A percentile compares a stretch with the other conserved stretches of the same genome.
phyloP scores from a whole-genome alignment of 768 basidiomycete species.

The Naematelia aurantialba region DNA sequence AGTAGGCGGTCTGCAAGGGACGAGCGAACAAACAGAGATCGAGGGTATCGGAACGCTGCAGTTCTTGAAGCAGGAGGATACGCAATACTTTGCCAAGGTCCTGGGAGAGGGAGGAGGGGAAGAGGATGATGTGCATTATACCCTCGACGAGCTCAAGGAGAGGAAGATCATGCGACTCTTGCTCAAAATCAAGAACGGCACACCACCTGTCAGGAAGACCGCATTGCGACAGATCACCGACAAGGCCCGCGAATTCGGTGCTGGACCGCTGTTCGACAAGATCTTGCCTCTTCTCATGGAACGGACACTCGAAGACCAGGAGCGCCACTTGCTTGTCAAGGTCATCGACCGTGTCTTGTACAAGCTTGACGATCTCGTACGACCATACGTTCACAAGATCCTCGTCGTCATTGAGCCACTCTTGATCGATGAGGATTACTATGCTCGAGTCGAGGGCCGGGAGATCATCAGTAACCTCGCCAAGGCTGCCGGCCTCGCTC shows the following conservation, averaged over 20 bases:
- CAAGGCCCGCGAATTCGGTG: constrained; percentile 97
- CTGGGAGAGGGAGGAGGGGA: constrained; percentile 54
- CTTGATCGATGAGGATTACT: constrained; percentile 89
- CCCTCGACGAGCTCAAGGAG: constrained; percentile 98
- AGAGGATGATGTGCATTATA: constrained; percentile 87
- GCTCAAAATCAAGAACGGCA: constrained; percentile 98
- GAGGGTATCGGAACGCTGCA: constrained; percentile 94
- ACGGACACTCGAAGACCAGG: constrained; percentile 84
- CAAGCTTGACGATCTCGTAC: constrained; percentile 97
- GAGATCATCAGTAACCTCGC: constrained; percentile 99
- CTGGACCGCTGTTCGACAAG: constrained; percentile 97
- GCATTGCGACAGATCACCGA: constrained; percentile 97
- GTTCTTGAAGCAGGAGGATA: constrained; percentile 98
- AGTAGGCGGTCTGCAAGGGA: constrained; percentile 74
- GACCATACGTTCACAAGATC: constrained; percentile 99
- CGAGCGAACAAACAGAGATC: constrained; percentile 92
- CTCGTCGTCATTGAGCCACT: constrained; percentile 98
- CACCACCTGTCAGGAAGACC: constrained; percentile 95
- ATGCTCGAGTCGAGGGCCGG: constrained; percentile 85
- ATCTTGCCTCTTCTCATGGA: constrained; percentile 93
- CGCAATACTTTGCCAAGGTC: constrained; percentile 95
- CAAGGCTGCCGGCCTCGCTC: constrained; percentile 96
- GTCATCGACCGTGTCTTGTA: constrained; percentile 98
- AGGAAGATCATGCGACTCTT: constrained; percentile 97
- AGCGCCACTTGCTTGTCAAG: constrained; percentile 95